Percentiles rank a stretch among this genome's conserved stretches.
These are phyloP conservation scores for Crithidia brevicula DNA, from an alignment of 208 protist species.

Conservation along the genomic window DNA sequence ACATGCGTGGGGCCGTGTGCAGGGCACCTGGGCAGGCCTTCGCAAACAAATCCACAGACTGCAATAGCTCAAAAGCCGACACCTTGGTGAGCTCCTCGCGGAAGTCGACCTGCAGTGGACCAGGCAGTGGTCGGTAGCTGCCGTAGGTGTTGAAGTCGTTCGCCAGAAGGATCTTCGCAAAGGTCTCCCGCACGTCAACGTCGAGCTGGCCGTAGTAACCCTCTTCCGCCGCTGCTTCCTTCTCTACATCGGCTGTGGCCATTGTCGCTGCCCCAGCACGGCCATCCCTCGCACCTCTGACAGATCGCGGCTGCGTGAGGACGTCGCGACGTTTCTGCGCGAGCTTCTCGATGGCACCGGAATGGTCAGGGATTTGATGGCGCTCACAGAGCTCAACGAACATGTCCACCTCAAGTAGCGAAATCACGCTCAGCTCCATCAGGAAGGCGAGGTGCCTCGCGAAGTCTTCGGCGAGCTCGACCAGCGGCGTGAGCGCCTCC, in stretches of 20 bases:
- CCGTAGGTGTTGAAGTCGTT: slow-evolving; percentile 64
- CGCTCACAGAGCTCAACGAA: slow-evolving; percentile 49
- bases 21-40: slow-evolving; percentile 55
- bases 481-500: slow-evolving; percentile 55
- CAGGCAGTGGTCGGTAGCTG: slow-evolving; percentile 62
- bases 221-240: slow-evolving; percentile 30
- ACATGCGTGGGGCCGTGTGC: slow-evolving; percentile 27
- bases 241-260: too few relatives aligned
- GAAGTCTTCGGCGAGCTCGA: slow-evolving; percentile 60
- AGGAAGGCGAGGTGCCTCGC: slow-evolving; percentile 42
- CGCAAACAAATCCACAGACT: slow-evolving; percentile 63
- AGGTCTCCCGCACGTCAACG: slow-evolving; percentile 77
- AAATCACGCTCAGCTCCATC: slow-evolving; percentile 53
- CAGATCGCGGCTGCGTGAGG: background rate
- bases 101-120: slow-evolving; percentile 73
- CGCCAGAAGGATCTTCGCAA: slow-evolving; percentile 49
- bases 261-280: background rate
- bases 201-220: slow-evolving; percentile 61
- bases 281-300: background rate
- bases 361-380: slow-evolving; percentile 60
- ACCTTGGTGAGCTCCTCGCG: slow-evolving; percentile 56
- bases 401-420: slow-evolving; percentile 52
- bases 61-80: slow-evolving; percentile 62
- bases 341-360: slow-evolving; percentile 41
- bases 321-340: slow-evolving; percentile 24